Evolutionary conservation across 2,329 filamentous ascomycete species (phyloP).

Genomic region (Fusarium equiseti): DNA sequence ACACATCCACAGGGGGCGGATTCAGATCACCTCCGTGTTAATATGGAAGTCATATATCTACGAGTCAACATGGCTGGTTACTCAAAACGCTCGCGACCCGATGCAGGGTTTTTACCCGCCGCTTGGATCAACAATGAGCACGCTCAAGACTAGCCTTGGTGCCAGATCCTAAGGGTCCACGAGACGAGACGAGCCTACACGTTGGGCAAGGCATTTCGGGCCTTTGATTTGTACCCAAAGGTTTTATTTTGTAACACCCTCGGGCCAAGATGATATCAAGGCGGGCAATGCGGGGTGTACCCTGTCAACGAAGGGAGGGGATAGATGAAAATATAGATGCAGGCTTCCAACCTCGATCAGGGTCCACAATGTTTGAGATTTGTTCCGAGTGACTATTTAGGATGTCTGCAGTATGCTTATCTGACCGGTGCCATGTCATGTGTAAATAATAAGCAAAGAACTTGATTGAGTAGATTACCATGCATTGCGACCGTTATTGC

Average conservation of each 20-base stretch:
- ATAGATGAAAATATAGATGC: slow-evolving; percentile 22
- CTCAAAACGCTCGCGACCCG: slow-evolving; percentile 5
- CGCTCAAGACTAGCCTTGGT: neutral
- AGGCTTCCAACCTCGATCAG: slow-evolving; percentile 14
- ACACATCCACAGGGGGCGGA: neutral
- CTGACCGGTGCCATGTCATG: neutral
- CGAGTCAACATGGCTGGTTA: slow-evolving; percentile 10
- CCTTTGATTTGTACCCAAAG: slow-evolving; percentile 26
- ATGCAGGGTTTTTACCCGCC: neutral
- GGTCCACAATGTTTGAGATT: slow-evolving; percentile 17
- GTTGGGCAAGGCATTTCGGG: slow-evolving; percentile 23
- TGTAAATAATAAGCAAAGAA: slow-evolving; percentile 1
- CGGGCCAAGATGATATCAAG: slow-evolving; percentile 7
- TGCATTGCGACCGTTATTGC: neutral
- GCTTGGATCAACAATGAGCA: slow-evolving; percentile 7
- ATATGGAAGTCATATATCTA: slow-evolving; percentile 4
- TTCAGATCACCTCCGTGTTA: slow-evolving; percentile 10
- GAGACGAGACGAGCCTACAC: neutral
- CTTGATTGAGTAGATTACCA: neutral
- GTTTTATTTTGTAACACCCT: slow-evolving; percentile 17
- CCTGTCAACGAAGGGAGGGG: slow-evolving; percentile 9
- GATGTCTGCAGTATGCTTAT: slow-evolving; percentile 2
- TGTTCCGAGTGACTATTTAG: neutral
- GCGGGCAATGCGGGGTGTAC: slow-evolving; percentile 27
- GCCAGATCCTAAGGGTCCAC: slow-evolving; percentile 3